Evolutionary conservation across 495 filamentous ascomycete species (phyloP).

Genomic region (Aspergillus egyptiacus): DNA sequence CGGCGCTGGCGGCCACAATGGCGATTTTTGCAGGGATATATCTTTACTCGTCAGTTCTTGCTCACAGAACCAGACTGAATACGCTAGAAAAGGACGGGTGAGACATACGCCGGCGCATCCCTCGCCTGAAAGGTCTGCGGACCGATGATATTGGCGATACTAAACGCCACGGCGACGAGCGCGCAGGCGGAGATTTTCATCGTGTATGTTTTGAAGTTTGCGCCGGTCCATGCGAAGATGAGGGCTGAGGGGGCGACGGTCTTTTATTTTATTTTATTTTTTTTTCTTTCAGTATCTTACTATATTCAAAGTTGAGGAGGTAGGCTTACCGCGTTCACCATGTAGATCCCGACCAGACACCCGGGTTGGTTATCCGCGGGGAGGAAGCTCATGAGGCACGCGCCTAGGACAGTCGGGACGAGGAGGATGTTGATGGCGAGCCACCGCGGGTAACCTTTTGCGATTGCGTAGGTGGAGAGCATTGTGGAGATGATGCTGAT

Average conservation of each 20-base stretch:
- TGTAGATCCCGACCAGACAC: constrained; percentile 57
- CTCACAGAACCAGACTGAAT: not conserved
- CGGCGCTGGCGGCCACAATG: constrained; percentile 43
- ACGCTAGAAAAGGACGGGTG: not conserved
- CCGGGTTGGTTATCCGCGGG: constrained; percentile 40
- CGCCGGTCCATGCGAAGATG: constrained; percentile 41
- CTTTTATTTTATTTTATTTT: constrained; percentile 5
- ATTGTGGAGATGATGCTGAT: constrained; percentile 52
- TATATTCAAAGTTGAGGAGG: not conserved
- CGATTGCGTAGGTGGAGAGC: constrained; percentile 38
- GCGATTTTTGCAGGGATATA: constrained; percentile 55
- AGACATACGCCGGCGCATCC: constrained; percentile 38
- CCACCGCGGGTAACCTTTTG: constrained; percentile 40
- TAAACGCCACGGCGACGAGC: constrained; percentile 42
- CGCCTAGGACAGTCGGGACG: constrained; percentile 44
- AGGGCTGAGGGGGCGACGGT: constrained; percentile 32
- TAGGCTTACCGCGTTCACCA: constrained; percentile 47
- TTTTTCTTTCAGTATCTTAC: too few relatives aligned
- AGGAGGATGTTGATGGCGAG: constrained; percentile 35
- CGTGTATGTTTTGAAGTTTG: constrained; percentile 40
- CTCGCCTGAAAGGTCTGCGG: constrained; percentile 51
- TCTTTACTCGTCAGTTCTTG: not conserved
- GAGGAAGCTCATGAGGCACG: constrained; percentile 53
- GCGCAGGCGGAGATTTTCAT: constrained; percentile 34
- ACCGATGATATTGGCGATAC: constrained; percentile 53